Base-by-base conservation (phyloP, 2,329 filamentous ascomycete species). In the Colletotrichum scovillei region DNA sequence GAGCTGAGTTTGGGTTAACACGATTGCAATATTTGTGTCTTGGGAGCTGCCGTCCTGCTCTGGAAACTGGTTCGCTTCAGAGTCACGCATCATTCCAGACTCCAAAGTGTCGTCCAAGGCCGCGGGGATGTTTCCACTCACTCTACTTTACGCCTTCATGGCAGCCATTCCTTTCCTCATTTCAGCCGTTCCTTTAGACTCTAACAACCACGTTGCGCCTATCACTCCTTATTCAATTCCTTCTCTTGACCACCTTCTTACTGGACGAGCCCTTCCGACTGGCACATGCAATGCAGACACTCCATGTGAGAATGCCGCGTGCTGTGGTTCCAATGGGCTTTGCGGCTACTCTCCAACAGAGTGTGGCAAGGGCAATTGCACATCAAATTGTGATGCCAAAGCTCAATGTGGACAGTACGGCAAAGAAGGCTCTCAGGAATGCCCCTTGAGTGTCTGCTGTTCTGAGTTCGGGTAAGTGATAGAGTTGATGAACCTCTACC, bases 321-420 rank as follows among this genome's bases (percentile, higher is more conserved):
- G 77, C 38, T 78, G 77, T 73, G 59, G 75, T 26, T 75, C 30
- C 53, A 56, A 56, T 22, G 53, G 53, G 22, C 53, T 56, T 26
- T 56, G 53, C 22, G 53, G 53, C 24, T 56, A 56, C 26, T 56
- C 53, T 14, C 26, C 26, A 11, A 56, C 53, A 56, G 53, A 56
- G 53, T 56, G 65, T 14, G 65, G 65, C n/a, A 56, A 19, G 2
- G 65, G 6, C 12, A 60, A 70, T 16, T 81, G 79, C 65, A 75
- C 75, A 0, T 78, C 79, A 11, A 81, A 83, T 66, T 84, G 82
- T 66, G 75, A 83, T 75, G 81, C 82, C n/a, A 79, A 75, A n/a
- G 81, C 81, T 3, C 77, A 80, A 53, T 84, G 82, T 49, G 82
- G 82, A 22, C 71, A 80, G 26, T 78, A 80, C 67, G 78, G 78